Evolutionary conservation across 768 basidiomycete species (phyloP).

Genomic region (Naganishia friedmannii): DNA sequence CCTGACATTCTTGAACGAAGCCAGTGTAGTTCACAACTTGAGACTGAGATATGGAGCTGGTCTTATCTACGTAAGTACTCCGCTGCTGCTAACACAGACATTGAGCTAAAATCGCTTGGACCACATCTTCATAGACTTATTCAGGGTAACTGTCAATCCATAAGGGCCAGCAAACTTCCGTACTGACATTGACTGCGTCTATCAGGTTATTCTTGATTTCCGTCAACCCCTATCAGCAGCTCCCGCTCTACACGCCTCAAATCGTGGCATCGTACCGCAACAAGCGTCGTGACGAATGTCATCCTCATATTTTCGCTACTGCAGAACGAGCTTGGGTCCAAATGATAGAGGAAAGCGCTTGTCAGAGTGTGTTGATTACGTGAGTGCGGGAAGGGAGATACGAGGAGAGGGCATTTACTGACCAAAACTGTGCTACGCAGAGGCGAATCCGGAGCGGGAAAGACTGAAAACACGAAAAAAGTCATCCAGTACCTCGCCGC

Average conservation of each 20-base stretch:
- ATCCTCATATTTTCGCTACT: conserved; percentile 94
- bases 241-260: conserved; percentile 72
- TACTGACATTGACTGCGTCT: conserved; percentile 62
- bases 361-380: conserved; percentile 98
- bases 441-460: conserved; percentile 97
- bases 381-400: conserved; percentile 54
- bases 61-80: conserved; percentile 58
- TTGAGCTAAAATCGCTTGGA: background rate
- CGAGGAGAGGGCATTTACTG: conserved; percentile 26
- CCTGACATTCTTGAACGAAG: conserved; percentile 95
- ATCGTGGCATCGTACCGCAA: conserved; percentile 65
- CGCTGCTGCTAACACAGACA: background rate
- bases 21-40: conserved; percentile 97
- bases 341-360: conserved; percentile 95
- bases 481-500: conserved; percentile 99
- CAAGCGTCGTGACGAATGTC: conserved; percentile 70
- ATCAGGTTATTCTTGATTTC: conserved; percentile 96
- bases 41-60: conserved; percentile 84
- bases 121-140: conserved; percentile 38
- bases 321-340: conserved; percentile 97
- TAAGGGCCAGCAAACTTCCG: background rate
- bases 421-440: conserved; percentile 53
- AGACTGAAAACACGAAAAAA: conserved; percentile 97
- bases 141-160: conserved; percentile 28
- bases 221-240: conserved; percentile 89